Evolutionary conservation across 306 rosid species (phyloP), one percentile per base, ranked within the genome.

Genomic region (Canavalia gladiata): DNA sequence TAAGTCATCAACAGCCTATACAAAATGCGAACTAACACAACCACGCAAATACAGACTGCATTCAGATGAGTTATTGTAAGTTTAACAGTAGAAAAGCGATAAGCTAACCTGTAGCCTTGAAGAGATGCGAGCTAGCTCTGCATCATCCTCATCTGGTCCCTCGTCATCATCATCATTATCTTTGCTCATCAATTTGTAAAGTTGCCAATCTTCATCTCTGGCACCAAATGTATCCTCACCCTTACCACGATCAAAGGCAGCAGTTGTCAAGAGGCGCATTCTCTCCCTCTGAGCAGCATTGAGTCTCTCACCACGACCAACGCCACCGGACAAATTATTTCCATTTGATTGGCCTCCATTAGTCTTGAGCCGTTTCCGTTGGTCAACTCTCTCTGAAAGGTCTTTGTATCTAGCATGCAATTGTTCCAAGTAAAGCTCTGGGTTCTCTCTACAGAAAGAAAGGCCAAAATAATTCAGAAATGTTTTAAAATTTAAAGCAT

Each of bases 211-310:
- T 85, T 93, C 99, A 39, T 95, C 99, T 84, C 78, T 92, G 41
- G 94, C 97, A 41, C 99, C 87, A 52, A 84, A 84, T 80, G 87
- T 84, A 68, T 84, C 87, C 90, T 95, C 99, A 6, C 98, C 98
- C 86, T 95, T 95, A 8, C 99, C 98, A 1, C 97, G 96, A 87
- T 93, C 98, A 64, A 90, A 95, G 81, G 98, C 98, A 43, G 98
- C 99, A 45, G 99, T 95, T 29, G 99, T 93, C 89, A 95, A 81
- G 66, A 95, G 97, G 69, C 98, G 99, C 99, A 95, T 95, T 78
- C 99, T 90, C 82, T 95, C 99, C 86, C 97, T 89, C 84, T 95
- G 94, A 81, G 98, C 92, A 76, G 99, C 97, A 85, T 85, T 93
- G 76, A 95, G 82, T 78, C 99, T 89, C 88, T 95, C 99, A 6